These are phyloP conservation scores for Tetrahymena malaccensis DNA, from an alignment of 73 alveolate species.

Conservation along the genomic window DNA sequence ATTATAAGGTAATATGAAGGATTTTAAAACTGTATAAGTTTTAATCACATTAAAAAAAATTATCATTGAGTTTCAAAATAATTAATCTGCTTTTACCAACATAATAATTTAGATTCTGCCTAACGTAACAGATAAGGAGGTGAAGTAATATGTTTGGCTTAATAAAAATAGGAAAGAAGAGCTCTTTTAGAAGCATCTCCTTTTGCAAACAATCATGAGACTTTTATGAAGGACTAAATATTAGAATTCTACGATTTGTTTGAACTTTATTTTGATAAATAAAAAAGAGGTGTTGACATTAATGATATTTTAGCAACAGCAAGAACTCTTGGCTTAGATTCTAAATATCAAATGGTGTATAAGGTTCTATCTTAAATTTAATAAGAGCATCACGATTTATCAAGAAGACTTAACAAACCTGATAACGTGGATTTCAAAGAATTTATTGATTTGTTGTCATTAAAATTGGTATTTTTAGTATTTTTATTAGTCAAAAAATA, in stretches of 20 bases:
- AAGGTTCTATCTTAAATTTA: not conserved
- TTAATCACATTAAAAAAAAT: too few species aligned
- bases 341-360: not conserved
- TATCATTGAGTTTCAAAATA: not conserved
- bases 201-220: not conserved
- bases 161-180: not conserved
- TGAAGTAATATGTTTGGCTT: not conserved
- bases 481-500: not conserved
- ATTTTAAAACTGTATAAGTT: too few species aligned
- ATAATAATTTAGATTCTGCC: not conserved
- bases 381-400: not conserved
- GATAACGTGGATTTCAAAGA: not conserved
- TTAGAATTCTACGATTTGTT: not conserved
- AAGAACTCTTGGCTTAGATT: not conserved
- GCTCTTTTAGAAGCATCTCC: not conserved
- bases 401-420: not conserved
- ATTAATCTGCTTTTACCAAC: not conserved
- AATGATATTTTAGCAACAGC: not conserved
- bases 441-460: not conserved
- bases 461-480: not conserved
- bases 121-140: not conserved
- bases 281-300: not conserved
- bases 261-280: not conserved
- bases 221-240: not conserved
- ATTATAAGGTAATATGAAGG: not conserved